Evolutionary conservation across 371 early-diverging fungal species (phyloP), one percentile per base, ranked within the genome.

Genomic region (Mucor piriformis): DNA sequence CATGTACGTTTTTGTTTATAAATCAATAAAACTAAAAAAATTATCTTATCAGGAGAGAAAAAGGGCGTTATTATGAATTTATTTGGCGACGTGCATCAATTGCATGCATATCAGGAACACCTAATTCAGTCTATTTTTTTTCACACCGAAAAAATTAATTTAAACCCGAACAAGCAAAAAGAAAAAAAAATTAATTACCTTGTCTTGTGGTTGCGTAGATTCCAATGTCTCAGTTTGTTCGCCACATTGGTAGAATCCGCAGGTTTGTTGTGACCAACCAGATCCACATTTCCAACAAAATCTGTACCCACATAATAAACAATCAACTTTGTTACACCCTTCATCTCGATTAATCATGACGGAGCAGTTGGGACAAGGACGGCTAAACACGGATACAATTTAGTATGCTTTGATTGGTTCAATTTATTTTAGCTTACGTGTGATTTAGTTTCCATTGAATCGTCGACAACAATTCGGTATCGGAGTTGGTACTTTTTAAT

Each of bases 291-390:
- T 32, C 91, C 91, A 91, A 60, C 91, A 91, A 58, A 91, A 91
- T 24, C 82, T 71, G 57, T 84, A 72, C 6, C 89, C 90, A 61
- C 91, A 91, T 25, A 81, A 77, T 44, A 86, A 75, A 54, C 91
- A 91, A 54, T 91, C 89, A 5, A 91, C 88, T 59, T 87, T 86
- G 61, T 90, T 89, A 64, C 91, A 91, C 3, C 91, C 91, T 63
- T 91, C 91, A 53, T 91, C 91, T 27, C 91, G 70, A 51, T 88
- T 79, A 47, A 91, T 91, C 69, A 91, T 70, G 40, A 89, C 82
- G 6, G 81, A 84, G 62, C 91, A 91, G 49, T 83, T 81, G 0
- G 91, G 91, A 63, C 91, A 91, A 24, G 77, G 70, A 34, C 83
- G 84, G 20, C 86, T 82, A 37, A 25, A 40, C 33, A 44, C 3